These are phyloP conservation scores for Kwoniella dejecticola DNA, from an alignment of 768 basidiomycete genomes.

Conservation along the genomic window DNA sequence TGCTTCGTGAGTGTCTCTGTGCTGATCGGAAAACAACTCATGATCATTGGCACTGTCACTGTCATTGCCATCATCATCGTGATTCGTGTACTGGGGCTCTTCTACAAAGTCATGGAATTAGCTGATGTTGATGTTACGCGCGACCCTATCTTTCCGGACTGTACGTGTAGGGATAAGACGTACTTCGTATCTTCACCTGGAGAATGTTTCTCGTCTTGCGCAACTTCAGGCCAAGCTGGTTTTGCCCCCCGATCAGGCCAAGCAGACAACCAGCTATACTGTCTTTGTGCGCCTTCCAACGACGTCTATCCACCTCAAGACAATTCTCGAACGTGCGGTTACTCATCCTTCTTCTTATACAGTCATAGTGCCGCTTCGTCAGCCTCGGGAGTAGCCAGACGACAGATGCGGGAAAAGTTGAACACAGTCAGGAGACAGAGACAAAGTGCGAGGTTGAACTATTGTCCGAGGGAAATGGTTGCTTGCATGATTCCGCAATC, in stretches of 20 bases:
- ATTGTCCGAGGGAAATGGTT: slow-evolving; percentile 7
- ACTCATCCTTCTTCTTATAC: slow-evolving; percentile 2
- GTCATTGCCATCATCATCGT: too few relatives aligned
- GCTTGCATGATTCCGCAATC: slow-evolving; percentile 11
- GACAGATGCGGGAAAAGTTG: background rate
- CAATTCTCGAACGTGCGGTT: slow-evolving; percentile 1
- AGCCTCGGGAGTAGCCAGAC: slow-evolving; percentile 10
- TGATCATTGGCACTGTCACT: too few relatives aligned
- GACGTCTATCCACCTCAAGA: background rate
- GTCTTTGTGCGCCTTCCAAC: background rate
- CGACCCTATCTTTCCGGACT: too few relatives aligned
- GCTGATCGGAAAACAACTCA: background rate
- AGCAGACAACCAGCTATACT: background rate
- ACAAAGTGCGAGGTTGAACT: background rate
- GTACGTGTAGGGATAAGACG: background rate
- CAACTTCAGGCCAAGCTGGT: background rate
- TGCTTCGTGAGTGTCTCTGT: background rate
- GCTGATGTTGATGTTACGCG: too few relatives aligned
- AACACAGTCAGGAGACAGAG: slow-evolving; percentile 7
- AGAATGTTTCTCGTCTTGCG: background rate
- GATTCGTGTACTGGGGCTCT: too few relatives aligned
- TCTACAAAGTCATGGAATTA: too few relatives aligned
- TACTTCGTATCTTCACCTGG: background rate
- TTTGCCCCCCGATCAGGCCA: background rate
- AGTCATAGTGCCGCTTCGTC: slow-evolving; percentile 5